Evolutionary conservation across 2,329 filamentous ascomycete species (phyloP).

Genomic region (Botrytis pseudocinerea): DNA sequence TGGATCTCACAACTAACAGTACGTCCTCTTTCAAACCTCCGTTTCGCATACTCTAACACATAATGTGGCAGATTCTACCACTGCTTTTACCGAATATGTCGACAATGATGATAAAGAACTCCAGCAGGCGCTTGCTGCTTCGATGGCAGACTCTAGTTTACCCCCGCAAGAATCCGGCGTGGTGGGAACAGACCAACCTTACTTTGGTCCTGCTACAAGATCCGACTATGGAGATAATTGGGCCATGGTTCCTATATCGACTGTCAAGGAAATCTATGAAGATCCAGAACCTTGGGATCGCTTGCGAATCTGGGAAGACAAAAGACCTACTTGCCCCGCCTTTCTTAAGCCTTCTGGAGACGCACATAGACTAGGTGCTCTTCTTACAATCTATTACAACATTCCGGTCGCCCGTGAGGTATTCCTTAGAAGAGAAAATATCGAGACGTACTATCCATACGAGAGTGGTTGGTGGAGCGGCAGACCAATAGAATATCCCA

Average conservation of each 20-base stretch:
- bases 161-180: conserved; percentile 55
- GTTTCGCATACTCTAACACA: conserved; percentile 5
- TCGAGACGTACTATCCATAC: conserved; percentile 53
- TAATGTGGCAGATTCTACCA: conserved; percentile 31
- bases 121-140: conserved; percentile 57
- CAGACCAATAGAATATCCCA: conserved; percentile 46
- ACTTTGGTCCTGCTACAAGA: conserved; percentile 62
- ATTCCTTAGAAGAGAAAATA: conserved; percentile 48
- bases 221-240: conserved; percentile 58
- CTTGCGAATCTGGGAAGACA: conserved; percentile 46
- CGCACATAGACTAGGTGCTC: conserved; percentile 48
- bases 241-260: conserved; percentile 54
- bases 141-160: conserved; percentile 52
- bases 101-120: conserved; percentile 53
- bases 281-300: conserved; percentile 43
- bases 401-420: conserved; percentile 60
- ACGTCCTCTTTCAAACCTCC: neutral
- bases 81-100: conserved; percentile 31
- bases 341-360: conserved; percentile 51
- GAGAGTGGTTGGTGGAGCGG: conserved; percentile 64
- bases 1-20: conserved; percentile 49
- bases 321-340: conserved; percentile 53
- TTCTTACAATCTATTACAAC: conserved; percentile 60
- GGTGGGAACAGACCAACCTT: conserved; percentile 43
- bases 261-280: conserved; percentile 37